Evolutionary conservation across 805 yeast species (phyloP), one percentile per base, ranked within the genome.

Genomic region (Myxozyma sirexii): DNA sequence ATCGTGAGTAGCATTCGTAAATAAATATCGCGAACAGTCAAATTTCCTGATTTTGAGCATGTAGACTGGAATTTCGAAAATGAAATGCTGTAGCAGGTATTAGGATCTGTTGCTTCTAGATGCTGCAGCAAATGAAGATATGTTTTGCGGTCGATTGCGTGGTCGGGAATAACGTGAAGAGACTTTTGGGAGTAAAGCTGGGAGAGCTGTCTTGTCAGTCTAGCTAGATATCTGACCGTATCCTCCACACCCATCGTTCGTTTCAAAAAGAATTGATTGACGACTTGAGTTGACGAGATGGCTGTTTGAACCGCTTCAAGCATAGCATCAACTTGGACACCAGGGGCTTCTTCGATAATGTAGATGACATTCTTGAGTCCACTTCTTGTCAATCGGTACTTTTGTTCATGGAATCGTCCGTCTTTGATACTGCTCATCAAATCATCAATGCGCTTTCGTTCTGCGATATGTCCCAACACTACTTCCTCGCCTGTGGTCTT

Each of bases 351-450:
- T 71, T 94, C 99, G 15, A 94, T 82, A 2, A 94, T 70, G 68
- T 94, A 94, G 65, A 84, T 85, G 19, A 86, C 82, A 64, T 88
- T 80, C 19, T 76, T 75, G 69, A 92, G 75, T 0, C 88, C 90
- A 0, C 94, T 81, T 71, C 85, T 81, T 52, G 79, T 80, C 58
- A 94, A 76, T 55, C 99, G 79, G 17, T 80, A 75, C 70, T 93
- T 92, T 71, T 94, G 99, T 71, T 94, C 99, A 56, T 79, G 78
- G 68, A 87, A 91, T 51, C 99, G 76, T 1, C 97, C 97, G 73
- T 94, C 99, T 60, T 82, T 80, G 47, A 94, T 90, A 53, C 96
- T 88, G 35, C 78, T 70, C 0, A 87, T 87, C 68, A 94, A 79
- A 77, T 94, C 99, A 70, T 90, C 96, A 45, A 92, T 73, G 57